phyloP scores from a whole-genome alignment of 2,329 filamentous ascomycete genomes.

The Penicillium sp. region DNA sequence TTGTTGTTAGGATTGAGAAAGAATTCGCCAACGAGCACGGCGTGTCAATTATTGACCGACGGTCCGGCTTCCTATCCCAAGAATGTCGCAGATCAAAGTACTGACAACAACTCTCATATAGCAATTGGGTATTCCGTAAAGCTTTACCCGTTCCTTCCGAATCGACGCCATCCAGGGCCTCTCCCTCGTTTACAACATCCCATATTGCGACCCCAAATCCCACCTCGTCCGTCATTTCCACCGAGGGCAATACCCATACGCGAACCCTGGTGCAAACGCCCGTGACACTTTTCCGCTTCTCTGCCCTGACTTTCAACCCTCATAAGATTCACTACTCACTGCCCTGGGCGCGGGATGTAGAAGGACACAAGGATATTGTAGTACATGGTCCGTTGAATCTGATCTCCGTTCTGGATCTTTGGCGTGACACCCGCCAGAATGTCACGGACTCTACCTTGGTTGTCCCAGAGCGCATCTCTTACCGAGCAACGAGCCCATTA shows the following conservation, averaged over 20 bases:
- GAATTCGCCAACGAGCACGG: constrained; percentile 55
- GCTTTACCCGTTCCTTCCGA: constrained; percentile 30
- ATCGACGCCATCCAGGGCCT: constrained; percentile 3
- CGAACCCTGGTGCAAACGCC: constrained; percentile 40
- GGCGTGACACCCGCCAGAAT: constrained; percentile 39
- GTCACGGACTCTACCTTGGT: constrained; percentile 23
- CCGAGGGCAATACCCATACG: constrained; percentile 28
- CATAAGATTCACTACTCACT: constrained; percentile 49
- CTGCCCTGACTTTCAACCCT: constrained; percentile 46
- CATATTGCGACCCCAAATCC: constrained; percentile 17
- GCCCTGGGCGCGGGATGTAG: constrained; percentile 45
- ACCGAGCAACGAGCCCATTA: constrained; percentile 51
- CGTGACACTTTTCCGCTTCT: constrained; percentile 47
- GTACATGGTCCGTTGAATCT: constrained; percentile 48
- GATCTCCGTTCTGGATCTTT: constrained; percentile 46
- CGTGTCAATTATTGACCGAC: constrained; percentile 55
- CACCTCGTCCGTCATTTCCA: constrained; percentile 22
- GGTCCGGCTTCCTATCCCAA: constrained; percentile 35
- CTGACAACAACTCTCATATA: constrained; percentile 12
- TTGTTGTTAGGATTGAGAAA: constrained; percentile 65
- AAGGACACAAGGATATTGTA: constrained; percentile 45
- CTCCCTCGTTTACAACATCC: constrained; percentile 8
- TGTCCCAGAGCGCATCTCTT: constrained; percentile 46
- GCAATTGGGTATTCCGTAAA: constrained; percentile 50
- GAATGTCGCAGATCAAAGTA: neutral